Conservation (phyloP, 352 stramenopile species). For the Phytophthora aleatoria region DNA sequence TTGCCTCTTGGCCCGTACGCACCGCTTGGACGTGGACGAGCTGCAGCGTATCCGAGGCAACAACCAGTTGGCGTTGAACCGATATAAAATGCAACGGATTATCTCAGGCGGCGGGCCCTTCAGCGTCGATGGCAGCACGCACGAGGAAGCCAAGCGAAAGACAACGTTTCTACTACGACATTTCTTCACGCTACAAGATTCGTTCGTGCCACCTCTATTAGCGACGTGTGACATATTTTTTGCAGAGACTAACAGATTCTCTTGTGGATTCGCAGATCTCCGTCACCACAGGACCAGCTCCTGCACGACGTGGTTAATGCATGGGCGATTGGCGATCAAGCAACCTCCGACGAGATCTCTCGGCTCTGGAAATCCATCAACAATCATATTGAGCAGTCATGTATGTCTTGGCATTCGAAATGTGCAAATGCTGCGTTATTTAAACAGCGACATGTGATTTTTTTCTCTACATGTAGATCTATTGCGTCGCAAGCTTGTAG, state of each 20-base stretch:
- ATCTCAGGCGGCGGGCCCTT: constrained; percentile 41
- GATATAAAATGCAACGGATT: constrained; percentile 48
- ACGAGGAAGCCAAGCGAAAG: constrained; percentile 63
- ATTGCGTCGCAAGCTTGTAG: constrained; percentile 55
- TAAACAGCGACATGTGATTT: neutral
- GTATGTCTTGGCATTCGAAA: constrained; percentile 36
- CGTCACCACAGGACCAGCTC: constrained; percentile 42
- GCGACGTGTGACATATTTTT: neutral
- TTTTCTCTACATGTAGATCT: constrained; percentile 20
- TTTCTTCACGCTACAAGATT: constrained; percentile 64
- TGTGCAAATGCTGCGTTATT: neutral
- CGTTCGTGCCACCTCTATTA: constrained; percentile 9
- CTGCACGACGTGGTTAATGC: constrained; percentile 71
- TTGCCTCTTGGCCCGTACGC: constrained; percentile 68
- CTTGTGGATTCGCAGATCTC: constrained; percentile 11
- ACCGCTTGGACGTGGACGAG: constrained; percentile 65
- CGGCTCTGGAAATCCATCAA: constrained; percentile 67
- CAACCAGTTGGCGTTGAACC: constrained; percentile 42
- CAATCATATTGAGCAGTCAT: constrained; percentile 72
- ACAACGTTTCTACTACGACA: constrained; percentile 73
- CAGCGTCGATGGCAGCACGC: constrained; percentile 42
- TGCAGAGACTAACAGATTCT: neutral
- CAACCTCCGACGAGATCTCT: constrained; percentile 48
- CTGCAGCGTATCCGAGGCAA: constrained; percentile 50
- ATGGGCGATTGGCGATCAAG: constrained; percentile 54